Conservation (phyloP, 257 asterid species). For the Solanum rostratum region DNA sequence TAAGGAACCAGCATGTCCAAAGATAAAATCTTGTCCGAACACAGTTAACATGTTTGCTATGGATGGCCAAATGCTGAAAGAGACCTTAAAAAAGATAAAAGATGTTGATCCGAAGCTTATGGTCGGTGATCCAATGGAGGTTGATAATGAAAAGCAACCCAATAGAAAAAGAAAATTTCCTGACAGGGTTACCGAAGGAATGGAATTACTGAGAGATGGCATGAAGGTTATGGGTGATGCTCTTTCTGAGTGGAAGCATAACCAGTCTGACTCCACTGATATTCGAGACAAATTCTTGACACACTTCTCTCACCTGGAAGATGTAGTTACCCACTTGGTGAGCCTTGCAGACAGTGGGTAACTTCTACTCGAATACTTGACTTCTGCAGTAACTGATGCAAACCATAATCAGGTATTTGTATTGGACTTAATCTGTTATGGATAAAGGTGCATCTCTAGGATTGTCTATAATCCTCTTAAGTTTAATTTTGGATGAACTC, state of each 20-base stretch:
- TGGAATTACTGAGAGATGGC: conserved; percentile 68
- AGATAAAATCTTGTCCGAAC: conserved; percentile 21
- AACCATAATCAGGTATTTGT: background rate
- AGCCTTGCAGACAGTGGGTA: conserved; percentile 39
- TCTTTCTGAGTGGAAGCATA: conserved; percentile 59
- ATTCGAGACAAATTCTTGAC: conserved; percentile 42
- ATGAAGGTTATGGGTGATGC: conserved; percentile 69
- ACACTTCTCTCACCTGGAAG: conserved; percentile 66
- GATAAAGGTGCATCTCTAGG: background rate
- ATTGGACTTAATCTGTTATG: background rate
- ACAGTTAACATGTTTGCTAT: conserved; percentile 30
- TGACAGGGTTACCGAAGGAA: conserved; percentile 64
- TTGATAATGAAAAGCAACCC: conserved; percentile 38
- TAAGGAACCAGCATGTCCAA: conserved; percentile 51
- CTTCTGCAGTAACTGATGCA: background rate
- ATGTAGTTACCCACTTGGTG: conserved; percentile 54
- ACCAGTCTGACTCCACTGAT: conserved; percentile 33
- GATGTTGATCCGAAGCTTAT: conserved; percentile 10
- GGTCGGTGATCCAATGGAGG: conserved; percentile 48
- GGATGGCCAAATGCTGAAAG: conserved; percentile 52
- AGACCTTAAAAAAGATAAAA: conserved; percentile 7
- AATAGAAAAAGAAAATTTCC: conserved; percentile 78
- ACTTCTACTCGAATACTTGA: background rate
- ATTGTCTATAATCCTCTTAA: background rate
- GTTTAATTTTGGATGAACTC: background rate